Base-by-base conservation (phyloP, 2,329 filamentous ascomycete genomes). In the Aspergillus vadensis region DNA sequence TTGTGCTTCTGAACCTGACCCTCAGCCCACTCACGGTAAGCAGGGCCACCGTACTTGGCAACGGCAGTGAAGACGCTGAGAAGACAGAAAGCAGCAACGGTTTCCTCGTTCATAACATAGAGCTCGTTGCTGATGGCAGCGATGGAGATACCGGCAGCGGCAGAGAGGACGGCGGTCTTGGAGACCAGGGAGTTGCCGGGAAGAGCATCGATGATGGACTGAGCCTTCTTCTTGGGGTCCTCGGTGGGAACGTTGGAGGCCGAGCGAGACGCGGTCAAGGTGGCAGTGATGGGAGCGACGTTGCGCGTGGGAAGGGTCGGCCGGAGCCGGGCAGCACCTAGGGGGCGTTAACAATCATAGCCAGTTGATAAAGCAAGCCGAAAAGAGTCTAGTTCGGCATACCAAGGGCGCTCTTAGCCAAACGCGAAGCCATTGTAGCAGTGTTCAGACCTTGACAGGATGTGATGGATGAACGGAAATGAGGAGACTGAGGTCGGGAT, bases 121-220 rank as follows among this genome's bases (percentile, higher is more conserved):
- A 98, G 92, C 87, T 99, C 95, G 83, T 96, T 99, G 88, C 91
- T 96, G 82, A 99, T 92, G 75, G 92, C 95, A 77, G 95, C 96
- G 79, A 96, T 86, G 74, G 91, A 93, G 72, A 96, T 81, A 82
- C 91, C 94, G 74, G 95, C 91, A 68, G 90, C 89, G 73, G 92
- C 93, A 76, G 94, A 98, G 74, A 99, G 90, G 77, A 97, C 94
- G 75, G 95, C 95, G 71, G 92, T 92, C 89, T 99, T 99, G 81
- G 92, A 96, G 77, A 96, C 83, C 68, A 97, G 84, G 76, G 86
- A 94, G 86, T 87, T 97, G 72, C 96, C 95, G 74, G 95, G 95
- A 57, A 99, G 86, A 66, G 93, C 84, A 74, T 99, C 92, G 75
- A 99, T 84, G 80, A 99, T 91, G 67, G 92, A 96, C 83, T 96